phyloP scores from a whole-genome alignment of 1,284 basidiomycete species.

The Moesziomyces sp. region DNA sequence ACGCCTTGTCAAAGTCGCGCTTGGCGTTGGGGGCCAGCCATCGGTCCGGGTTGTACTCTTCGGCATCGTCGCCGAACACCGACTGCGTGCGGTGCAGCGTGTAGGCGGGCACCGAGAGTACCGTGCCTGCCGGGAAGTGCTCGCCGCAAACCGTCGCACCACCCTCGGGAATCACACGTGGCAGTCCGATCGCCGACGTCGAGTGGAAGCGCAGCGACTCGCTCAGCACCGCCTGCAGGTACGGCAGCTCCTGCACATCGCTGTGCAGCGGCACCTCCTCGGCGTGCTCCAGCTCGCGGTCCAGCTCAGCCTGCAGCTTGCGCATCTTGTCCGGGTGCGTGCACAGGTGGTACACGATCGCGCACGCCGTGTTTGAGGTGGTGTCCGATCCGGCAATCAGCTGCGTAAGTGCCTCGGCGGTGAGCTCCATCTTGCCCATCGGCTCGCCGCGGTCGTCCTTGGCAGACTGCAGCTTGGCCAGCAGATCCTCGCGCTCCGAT shows the following conservation, averaged over 20 bases:
- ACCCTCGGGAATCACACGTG: slow-evolving; percentile 51
- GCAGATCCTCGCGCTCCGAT: slow-evolving; percentile 76
- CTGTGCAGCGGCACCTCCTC: slow-evolving; percentile 55
- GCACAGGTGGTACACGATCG: slow-evolving; percentile 82
- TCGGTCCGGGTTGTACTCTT: slow-evolving; percentile 77
- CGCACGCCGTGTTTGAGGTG: slow-evolving; percentile 59
- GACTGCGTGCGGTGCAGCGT: slow-evolving; percentile 78
- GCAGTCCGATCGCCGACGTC: slow-evolving; percentile 78
- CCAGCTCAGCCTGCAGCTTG: slow-evolving; percentile 82
- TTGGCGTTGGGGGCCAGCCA: slow-evolving; percentile 75
- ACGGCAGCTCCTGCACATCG: slow-evolving; percentile 61
- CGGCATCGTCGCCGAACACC: slow-evolving; percentile 82
- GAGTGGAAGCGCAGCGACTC: slow-evolving; percentile 84
- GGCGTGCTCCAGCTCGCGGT: slow-evolving; percentile 70
- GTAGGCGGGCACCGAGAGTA: slow-evolving; percentile 70
- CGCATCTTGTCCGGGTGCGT: slow-evolving; percentile 75
- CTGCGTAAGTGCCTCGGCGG: slow-evolving; percentile 84
- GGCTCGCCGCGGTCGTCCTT: slow-evolving; percentile 81
- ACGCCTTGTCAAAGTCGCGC: slow-evolving; percentile 57
- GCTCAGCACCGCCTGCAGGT: slow-evolving; percentile 81
- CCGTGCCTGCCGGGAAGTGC: slow-evolving; percentile 75
- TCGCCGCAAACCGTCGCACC: slow-evolving; percentile 54
- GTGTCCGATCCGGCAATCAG: slow-evolving; percentile 75
- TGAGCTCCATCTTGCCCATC: slow-evolving; percentile 83
- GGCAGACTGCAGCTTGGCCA: slow-evolving; percentile 81